Evolutionary conservation across 1,284 basidiomycete species (phyloP).

Genomic region (Leccinum fuscescens): DNA sequence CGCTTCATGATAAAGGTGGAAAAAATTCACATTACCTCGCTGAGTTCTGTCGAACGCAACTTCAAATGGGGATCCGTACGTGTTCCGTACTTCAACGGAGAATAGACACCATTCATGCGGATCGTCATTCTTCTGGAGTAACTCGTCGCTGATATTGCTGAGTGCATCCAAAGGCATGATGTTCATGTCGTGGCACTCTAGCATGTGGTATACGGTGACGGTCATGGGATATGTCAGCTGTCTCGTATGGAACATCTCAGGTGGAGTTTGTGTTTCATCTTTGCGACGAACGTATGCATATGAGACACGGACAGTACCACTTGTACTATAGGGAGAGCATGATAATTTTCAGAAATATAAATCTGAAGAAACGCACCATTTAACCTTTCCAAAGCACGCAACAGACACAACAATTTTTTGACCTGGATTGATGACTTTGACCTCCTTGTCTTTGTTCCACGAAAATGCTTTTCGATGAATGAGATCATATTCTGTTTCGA

Average conservation of each 20-base stretch:
- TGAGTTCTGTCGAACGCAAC: constrained; percentile 71
- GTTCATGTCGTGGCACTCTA: constrained; percentile 82
- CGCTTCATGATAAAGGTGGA: neutral
- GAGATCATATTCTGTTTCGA: constrained; percentile 87
- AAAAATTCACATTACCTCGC: constrained; percentile 44
- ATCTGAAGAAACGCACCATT: constrained; percentile 62
- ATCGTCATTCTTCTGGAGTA: constrained; percentile 43
- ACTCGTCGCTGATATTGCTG: constrained; percentile 28
- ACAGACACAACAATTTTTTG: constrained; percentile 69
- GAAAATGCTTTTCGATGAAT: constrained; percentile 79
- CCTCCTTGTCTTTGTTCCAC: constrained; percentile 60
- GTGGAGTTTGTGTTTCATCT: constrained; percentile 33
- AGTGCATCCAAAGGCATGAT: constrained; percentile 59
- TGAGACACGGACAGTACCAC: constrained; percentile 77
- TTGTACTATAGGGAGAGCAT: constrained; percentile 49
- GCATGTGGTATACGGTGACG: constrained; percentile 90
- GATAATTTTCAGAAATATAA: neutral
- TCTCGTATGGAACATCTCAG: constrained; percentile 74
- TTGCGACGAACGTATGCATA: constrained; percentile 71
- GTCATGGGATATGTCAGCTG: constrained; percentile 82
- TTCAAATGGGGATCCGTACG: constrained; percentile 86
- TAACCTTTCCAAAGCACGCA: constrained; percentile 83
- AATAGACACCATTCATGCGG: constrained; percentile 79
- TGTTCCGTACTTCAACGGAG: constrained; percentile 84
- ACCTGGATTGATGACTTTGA: constrained; percentile 65